phyloP scores from a whole-genome alignment of 2,329 filamentous ascomycete genomes.

The Curvularia eragrostidis region DNA sequence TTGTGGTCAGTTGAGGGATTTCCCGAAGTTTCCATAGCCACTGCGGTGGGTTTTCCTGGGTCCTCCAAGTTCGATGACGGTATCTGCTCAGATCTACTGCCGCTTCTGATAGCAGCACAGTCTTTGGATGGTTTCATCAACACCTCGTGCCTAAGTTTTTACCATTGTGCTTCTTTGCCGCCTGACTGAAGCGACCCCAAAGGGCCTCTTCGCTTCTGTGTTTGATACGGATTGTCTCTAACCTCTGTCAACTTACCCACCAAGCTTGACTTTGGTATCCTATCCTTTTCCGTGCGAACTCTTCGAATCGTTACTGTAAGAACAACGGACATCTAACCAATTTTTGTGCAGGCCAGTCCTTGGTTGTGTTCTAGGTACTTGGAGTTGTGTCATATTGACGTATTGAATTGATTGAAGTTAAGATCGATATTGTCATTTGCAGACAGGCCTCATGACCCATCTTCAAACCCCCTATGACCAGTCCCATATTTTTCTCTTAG shows the following conservation, averaged over 20 bases:
- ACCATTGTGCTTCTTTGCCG: neutral
- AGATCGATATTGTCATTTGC: neutral
- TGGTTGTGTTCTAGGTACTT: neutral
- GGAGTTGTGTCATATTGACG: slow-evolving; percentile 1
- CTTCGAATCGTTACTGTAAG: slow-evolving; percentile 3
- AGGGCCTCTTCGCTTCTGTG: slow-evolving; percentile 20
- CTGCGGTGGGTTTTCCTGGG: neutral
- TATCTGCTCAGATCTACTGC: neutral
- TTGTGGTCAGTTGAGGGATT: neutral
- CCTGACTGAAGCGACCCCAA: slow-evolving; percentile 5
- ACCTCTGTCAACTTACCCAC: neutral
- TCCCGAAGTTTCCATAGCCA: neutral
- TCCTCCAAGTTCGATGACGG: neutral
- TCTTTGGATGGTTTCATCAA: neutral
- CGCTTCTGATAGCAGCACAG: neutral
- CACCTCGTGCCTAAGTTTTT: neutral
- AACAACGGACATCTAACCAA: neutral
- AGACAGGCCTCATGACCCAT: neutral
- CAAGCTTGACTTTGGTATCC: neutral
- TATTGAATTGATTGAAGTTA: neutral
- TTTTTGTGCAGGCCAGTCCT: too few relatives aligned
- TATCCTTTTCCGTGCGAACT: neutral
- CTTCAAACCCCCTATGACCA: too few relatives aligned
- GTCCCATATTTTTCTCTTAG: too few relatives aligned
- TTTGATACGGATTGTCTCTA: neutral